Evolutionary conservation across 2,329 filamentous ascomycete genomes (phyloP), one percentile per base, ranked within the genome.

Genomic region (Orbilia blumenaviensis): DNA sequence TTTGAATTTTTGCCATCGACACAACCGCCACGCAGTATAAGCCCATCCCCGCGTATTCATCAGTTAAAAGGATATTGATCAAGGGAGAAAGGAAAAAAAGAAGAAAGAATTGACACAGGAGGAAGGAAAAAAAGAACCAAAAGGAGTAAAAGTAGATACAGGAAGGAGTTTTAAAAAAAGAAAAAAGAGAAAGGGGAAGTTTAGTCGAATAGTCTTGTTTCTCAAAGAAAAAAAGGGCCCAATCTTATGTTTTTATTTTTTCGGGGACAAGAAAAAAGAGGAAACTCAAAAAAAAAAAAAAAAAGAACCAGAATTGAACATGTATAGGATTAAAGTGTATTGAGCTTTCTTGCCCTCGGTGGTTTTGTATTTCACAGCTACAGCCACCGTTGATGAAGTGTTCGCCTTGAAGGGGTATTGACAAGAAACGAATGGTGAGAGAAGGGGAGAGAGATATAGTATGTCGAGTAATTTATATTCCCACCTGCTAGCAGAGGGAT

Each of bases 81-180:
- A 66, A 68, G 52, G 48, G 62, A 66, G 38, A 56, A 29, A 25
- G 18, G 29, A 25, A 44, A 38, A 63, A 76, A 63, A 68, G 36
- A 71, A 56, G 44, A 62, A 56, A 58, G 44, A 36, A 48, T 44
- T 18, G 52, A 72, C 46, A 56, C 56, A 61, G 16, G 21, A 41
- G 16, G 16, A 56, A 21, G 5, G 25, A 12, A 52, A 42, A 71
- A 69, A 72, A 32, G 52, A 63, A 56, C 16, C 6, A 56, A 71
- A 34, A 42, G 36, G 32, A 38, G 38, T 5, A 77, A 78, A 52
- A 46, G 42, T 66, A 77, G 60, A 77, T 77, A 77, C 64, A 76
- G 64, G 72, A 76, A 76, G n/a, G 56, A 34, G 63, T 67, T 71
- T 38, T 46, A 46, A 46, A 23, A 46, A 46, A 14, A 12, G 42